Percentiles rank a stretch among this genome's conserved stretches.
phyloP scores from a whole-genome alignment of 2,329 filamentous ascomycete genomes.

The Endocalyx cinctus region DNA sequence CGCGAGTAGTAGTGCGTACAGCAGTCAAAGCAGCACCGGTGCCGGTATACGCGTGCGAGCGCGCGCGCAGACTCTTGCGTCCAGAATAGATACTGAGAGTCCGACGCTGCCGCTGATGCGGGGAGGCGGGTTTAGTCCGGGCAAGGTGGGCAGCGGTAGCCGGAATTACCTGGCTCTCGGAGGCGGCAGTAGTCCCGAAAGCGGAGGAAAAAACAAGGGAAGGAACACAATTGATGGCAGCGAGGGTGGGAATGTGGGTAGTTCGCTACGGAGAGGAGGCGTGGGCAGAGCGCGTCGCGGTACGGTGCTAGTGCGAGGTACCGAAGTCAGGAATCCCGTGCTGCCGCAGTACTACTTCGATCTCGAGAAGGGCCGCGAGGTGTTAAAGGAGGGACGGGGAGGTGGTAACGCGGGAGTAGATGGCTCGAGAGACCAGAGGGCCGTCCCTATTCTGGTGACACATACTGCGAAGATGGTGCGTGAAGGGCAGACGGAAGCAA shows the following conservation, averaged over 20 bases:
- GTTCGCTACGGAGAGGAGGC: constrained; percentile 1
- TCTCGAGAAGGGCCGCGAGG: constrained; percentile 8
- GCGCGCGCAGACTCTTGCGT: constrained; percentile 2
- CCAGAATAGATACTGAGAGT: constrained; percentile 25
- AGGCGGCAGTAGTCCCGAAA: constrained; percentile 12
- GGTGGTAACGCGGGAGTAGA: background rate
- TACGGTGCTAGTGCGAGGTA: constrained; percentile 15
- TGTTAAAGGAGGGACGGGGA: background rate
- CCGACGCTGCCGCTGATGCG: constrained; percentile 35
- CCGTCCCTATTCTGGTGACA: constrained; percentile 6
- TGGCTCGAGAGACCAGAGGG: background rate
- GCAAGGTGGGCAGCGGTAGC: constrained; percentile 30
- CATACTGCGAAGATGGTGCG: constrained; percentile 11
- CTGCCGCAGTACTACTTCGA: constrained; percentile 2
- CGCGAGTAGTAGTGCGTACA: constrained; percentile 40
- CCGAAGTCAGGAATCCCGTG: constrained; percentile 7
- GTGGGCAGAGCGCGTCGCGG: constrained; percentile 10
- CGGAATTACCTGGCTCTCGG: constrained; percentile 45
- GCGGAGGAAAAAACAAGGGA: background rate
- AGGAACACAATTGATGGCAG: no score
- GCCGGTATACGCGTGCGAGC: constrained; percentile 18
- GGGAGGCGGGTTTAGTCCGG: constrained; percentile 34
- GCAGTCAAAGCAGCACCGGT: no score
- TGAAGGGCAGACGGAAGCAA: constrained; percentile 4
- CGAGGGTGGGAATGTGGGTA: background rate